Conservation (phyloP, 768 basidiomycete genomes). For the Gloeophyllum trabeum region DNA sequence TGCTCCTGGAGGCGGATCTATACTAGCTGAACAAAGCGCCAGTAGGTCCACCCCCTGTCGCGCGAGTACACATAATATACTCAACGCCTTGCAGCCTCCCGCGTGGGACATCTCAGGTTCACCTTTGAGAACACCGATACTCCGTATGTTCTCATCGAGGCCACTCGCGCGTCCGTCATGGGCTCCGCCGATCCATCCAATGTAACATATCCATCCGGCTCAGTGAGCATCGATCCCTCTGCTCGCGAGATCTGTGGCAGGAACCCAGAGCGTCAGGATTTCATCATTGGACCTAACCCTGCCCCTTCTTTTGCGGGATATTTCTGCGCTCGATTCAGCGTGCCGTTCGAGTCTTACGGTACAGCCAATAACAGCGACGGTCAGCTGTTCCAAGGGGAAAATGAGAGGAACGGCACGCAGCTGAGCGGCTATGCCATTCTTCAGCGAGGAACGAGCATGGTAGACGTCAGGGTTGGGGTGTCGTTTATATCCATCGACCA, state of each 20-base stretch:
- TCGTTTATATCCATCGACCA: slow-evolving; percentile 69
- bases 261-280: slow-evolving; percentile 62
- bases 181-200: slow-evolving; percentile 37
- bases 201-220: slow-evolving; percentile 43
- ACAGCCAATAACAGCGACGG: slow-evolving; percentile 38
- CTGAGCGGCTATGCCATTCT: slow-evolving; percentile 21
- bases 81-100: slow-evolving; percentile 37
- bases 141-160: slow-evolving; percentile 60
- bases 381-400: slow-evolving; percentile 29
- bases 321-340: slow-evolving; percentile 50
- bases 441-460: slow-evolving; percentile 12
- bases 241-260: slow-evolving; percentile 45
- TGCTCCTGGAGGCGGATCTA: slow-evolving; percentile 35
- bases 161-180: slow-evolving; percentile 49
- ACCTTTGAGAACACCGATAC: slow-evolving; percentile 34
- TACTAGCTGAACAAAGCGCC: slow-evolving; percentile 49
- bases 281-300: slow-evolving; percentile 46
- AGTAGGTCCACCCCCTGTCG: slow-evolving; percentile 27
- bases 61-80: background rate
- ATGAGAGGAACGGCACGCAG: background rate
- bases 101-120: slow-evolving; percentile 66
- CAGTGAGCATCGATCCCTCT: slow-evolving; percentile 27
- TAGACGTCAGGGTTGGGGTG: slow-evolving; percentile 54
- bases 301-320: slow-evolving; percentile 25
- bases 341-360: slow-evolving; percentile 30